Base-by-base conservation (phyloP, 1,284 basidiomycete genomes). In the Malassezia furfur region DNA sequence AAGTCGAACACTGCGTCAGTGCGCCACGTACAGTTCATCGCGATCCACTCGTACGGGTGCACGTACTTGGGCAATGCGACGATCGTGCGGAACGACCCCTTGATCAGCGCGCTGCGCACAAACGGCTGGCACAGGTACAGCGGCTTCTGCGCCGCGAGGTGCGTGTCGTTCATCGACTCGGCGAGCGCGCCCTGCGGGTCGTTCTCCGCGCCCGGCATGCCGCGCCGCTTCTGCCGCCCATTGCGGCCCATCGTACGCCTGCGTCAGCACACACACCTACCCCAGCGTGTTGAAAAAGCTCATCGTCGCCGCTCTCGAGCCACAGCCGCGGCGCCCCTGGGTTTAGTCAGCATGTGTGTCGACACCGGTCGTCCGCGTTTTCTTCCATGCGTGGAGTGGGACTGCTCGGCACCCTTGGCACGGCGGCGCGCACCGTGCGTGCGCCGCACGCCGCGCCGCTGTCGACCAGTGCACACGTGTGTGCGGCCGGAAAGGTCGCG, bases 31-130 rank as follows among this genome's bases (percentile, higher is more conserved):
- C 91, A 81, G 73, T 96, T 96, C 57, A 94, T 86, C 0, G 91
- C 93, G 31, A 98, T 89, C 94, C 94, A 98, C 77, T 98, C 94
- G 52, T 68, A 69, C 9, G 64, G 65, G 31, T 75, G 70, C 49
- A 69, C 63, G 53, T 75, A 96, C 76, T 96, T 96, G 17, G 94
- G 94, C 35, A 94, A 82, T 78, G 91, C 88, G 37, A 96, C 91
- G 66, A 98, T 96, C 1, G 91, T 96, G 79, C 96, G 96, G 79
- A 96, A 96, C 74, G 90, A 93, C 15, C 93, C 93, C 76, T 96
- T 96, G 63, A 99, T 91, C 30, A 99, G 81, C 1, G 93, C 90
- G 0, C 91, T 88, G 70, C 96, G 91, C 50, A 93, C 90, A 72
- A 99, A 98, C 47, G 72, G 72, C 39, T 68, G 65, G 51, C 72